Evolutionary conservation across 108 stramenopile species (phyloP).

Genomic region (Aurantiochytrium sp.): DNA sequence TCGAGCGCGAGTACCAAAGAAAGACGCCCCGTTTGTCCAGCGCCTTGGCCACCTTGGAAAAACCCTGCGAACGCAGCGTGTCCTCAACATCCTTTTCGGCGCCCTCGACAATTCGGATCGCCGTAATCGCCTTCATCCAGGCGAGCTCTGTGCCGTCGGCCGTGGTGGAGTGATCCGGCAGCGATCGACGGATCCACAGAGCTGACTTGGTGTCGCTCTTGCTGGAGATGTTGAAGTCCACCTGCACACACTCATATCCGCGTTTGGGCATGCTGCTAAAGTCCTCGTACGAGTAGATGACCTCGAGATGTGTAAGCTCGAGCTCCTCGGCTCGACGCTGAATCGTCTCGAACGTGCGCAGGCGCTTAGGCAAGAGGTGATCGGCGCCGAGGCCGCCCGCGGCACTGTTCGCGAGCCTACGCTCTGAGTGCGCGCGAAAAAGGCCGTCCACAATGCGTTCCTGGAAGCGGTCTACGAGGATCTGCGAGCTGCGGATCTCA

Average conservation of each 20-base stretch:
- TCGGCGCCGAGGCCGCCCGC: background rate
- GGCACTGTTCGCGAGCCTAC: background rate
- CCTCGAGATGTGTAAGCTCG: background rate
- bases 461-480: background rate
- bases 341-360: background rate
- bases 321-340: background rate
- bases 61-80: background rate
- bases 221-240: background rate
- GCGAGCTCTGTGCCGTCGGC: background rate
- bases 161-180: background rate
- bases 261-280: background rate
- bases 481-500: background rate
- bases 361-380: background rate
- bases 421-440: background rate
- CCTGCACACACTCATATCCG: background rate
- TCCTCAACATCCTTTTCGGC: background rate
- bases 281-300: slow-evolving; percentile 1
- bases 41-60: background rate
- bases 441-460: background rate
- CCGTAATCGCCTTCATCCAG: slow-evolving; percentile 13
- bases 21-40: background rate
- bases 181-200: background rate
- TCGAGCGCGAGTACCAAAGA: background rate
- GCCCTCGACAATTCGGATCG: background rate
- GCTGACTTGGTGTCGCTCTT: slow-evolving; percentile 15